Base-by-base conservation (phyloP, 176 grass and related monocot genomes). In the Chloris gayana region DNA sequence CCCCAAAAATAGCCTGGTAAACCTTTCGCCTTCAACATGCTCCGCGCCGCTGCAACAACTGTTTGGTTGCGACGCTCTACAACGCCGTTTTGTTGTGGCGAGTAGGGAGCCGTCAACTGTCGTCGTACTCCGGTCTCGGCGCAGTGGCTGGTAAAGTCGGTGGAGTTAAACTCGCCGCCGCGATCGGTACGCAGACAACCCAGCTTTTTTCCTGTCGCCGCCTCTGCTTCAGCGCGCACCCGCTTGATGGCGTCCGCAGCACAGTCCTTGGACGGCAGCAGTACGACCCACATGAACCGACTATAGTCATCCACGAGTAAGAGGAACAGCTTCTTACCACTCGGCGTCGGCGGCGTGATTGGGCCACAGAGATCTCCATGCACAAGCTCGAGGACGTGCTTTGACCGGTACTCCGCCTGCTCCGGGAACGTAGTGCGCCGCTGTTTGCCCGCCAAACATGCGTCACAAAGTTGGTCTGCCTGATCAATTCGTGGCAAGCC, bases 71-170 rank as follows among this genome's bases (percentile, higher is more conserved):
- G 9, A 10, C 9, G 41, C 9, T 44, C 41, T 2, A 44, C 41
- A 13, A 44, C 9, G 9, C 41, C 9, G 9, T 44, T 61, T 3
- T 29, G 24, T 0, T 29, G 58, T 4, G 58, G 25, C 1, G 25
- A 61, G 13, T 61, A 61, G 0, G 26, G 4, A 0, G 58, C 26
- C 3, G 25, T 61, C 1, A 13, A 1, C 0, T 27, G 12, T 3
- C 26, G 6, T 0, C 0, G 21, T 3, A 29, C 25, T 0, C 24
- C 58, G 0, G 9, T 5, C 0, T 14, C 24, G 0, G 11, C 12
- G 3, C 58, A 61, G 1, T 27, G 13, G 0, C 30, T 12, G 0
- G 1, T 4, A 3, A 29, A 27, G 3, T 14, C 12, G 10, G 0
- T 13, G 3, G 58, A 61, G 25, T 1, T 61, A 12, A 61, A 61